Base-by-base conservation (phyloP, 805 yeast genomes). In the Candida corydali region DNA sequence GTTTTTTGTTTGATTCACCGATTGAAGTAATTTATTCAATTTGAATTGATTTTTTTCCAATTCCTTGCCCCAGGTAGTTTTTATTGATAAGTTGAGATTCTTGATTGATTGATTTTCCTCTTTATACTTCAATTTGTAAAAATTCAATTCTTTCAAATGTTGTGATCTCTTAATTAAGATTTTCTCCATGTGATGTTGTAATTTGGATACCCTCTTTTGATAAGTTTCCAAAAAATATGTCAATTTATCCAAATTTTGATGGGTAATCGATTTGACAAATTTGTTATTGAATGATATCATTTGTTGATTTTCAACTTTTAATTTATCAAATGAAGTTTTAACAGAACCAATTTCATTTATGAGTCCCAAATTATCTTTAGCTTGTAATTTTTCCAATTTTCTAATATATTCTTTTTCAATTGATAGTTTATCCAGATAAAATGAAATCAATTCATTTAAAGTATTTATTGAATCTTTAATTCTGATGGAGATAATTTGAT, bases 351-450 rank as follows among this genome's bases (percentile, higher is more conserved):
- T 65, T 45, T 79, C 86, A 39, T 63, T 66, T n/a, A n/a, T n/a
- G 3, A 73, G 52, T 1, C 88, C 89, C 3, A 78, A 56, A 1
- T 63, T 39, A 1, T 46, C 49, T 46, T 68, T 71, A 34, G 62
- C 58, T 15, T 84, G 61, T 16, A 86, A 59, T 11, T 70, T 65
- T 29, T 61, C 62, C 45, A 87, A 55, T 40, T 69, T 70, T 38
- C 75, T 71, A 26, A 80, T 61, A 50, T 84, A 85, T 17, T 87
- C 95, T 42, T 78, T 82, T 49, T 86, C 96, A 26, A 87, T 72
- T 11, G 74, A 63, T 1, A 74, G 61, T 26, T 81, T 61, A 40
- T 65, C 68, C 23, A 52, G 52, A 42, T 63, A 65, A 41, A 55
- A 63, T 11, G 54, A 55, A 22, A 59, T 46, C 27, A 65, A 51